Conservation (phyloP, 495 filamentous ascomycete species). For the Jackrogersella minutella region DNA sequence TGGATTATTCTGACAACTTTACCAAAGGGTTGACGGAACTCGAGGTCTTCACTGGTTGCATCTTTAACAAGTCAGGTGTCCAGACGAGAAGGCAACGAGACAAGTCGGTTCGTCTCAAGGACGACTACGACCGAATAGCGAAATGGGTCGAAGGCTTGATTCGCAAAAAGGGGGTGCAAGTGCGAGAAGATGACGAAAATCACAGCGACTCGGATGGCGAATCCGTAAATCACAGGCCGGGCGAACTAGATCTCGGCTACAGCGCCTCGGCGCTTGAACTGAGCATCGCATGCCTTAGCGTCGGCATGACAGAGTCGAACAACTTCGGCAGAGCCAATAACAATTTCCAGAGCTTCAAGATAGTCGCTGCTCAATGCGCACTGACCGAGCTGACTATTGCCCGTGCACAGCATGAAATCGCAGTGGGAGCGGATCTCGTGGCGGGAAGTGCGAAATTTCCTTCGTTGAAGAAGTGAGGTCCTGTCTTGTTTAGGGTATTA, state of each 20-base stretch:
- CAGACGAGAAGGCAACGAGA: constrained; percentile 71
- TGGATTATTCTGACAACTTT: constrained; percentile 65
- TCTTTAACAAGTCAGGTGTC: constrained; percentile 68
- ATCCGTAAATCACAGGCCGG: not conserved
- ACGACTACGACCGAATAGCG: constrained; percentile 64
- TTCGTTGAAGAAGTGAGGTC: not conserved
- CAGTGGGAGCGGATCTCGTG: constrained; percentile 18
- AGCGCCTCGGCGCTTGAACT: constrained; percentile 44
- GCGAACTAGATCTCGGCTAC: not conserved
- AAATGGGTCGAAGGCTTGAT: constrained; percentile 58
- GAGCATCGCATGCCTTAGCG: constrained; percentile 51
- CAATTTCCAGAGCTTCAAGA: constrained; percentile 50
- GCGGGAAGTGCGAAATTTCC: not conserved
- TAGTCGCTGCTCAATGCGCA: constrained; percentile 51
- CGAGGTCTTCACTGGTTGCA: constrained; percentile 78
- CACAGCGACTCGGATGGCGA: constrained; percentile 14
- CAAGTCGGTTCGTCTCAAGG: constrained; percentile 64
- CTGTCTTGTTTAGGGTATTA: not conserved
- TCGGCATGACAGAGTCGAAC: constrained; percentile 17
- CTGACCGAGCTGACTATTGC: constrained; percentile 47
- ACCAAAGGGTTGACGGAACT: constrained; percentile 68
- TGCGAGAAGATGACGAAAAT: constrained; percentile 47
- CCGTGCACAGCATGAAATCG: constrained; percentile 12
- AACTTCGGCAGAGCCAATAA: constrained; percentile 15
- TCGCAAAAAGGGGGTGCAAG: constrained; percentile 44